Conservation (phyloP, 108 stramenopile species). For the Nitzschia palea region DNA sequence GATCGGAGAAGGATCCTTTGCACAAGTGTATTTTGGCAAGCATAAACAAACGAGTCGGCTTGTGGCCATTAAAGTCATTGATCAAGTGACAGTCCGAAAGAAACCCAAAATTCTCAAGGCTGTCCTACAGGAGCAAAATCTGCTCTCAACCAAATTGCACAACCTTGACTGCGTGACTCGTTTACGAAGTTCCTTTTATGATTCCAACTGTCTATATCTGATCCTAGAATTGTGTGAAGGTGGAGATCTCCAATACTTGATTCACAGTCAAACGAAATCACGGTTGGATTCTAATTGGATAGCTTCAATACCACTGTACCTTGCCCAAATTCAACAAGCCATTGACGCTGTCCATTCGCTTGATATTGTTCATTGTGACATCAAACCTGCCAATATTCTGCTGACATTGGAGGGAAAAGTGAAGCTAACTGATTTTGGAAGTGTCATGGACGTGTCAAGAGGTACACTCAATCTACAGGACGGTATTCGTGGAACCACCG, state of each 20-base stretch:
- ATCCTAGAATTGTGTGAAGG: slow-evolving; percentile 28
- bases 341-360: slow-evolving; percentile 41
- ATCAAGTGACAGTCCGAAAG: slow-evolving; percentile 20
- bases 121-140: slow-evolving; percentile 18
- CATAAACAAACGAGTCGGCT: slow-evolving; percentile 33
- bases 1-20: slow-evolving; percentile 69
- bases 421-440: slow-evolving; percentile 79
- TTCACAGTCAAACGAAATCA: no score
- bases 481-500: slow-evolving; percentile 18
- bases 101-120: neutral
- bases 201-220: slow-evolving; percentile 33
- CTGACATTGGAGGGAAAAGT: slow-evolving; percentile 38
- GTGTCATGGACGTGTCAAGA: slow-evolving; percentile 25
- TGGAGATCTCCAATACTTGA: slow-evolving; percentile 13
- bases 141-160: neutral
- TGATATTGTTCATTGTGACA: slow-evolving; percentile 51
- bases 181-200: slow-evolving; percentile 42
- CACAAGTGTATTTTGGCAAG: slow-evolving; percentile 41
- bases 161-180: slow-evolving; percentile 13
- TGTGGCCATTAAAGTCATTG: slow-evolving; percentile 40
- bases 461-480: neutral
- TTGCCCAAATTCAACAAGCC: slow-evolving; percentile 27
- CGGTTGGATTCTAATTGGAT: neutral
- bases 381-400: slow-evolving; percentile 56
- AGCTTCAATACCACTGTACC: slow-evolving; percentile 11